Evolutionary conservation across 78 protist species (phyloP).

Genomic region (Paratrimastix pyriformis): DNA sequence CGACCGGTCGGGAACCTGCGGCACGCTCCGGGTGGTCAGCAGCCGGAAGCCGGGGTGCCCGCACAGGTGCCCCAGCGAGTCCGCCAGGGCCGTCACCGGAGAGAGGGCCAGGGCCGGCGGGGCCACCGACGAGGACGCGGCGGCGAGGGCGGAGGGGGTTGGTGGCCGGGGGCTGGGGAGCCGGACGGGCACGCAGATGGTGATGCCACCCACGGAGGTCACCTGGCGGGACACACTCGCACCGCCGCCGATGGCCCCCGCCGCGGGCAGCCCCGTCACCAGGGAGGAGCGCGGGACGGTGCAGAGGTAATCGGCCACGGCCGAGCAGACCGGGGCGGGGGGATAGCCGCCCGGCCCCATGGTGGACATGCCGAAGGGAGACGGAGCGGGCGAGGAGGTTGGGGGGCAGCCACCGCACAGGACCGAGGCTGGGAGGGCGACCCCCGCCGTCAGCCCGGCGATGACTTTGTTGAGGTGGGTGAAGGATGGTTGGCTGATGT

Average conservation of each 20-base stretch:
- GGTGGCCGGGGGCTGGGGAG: not conserved
- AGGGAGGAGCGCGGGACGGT: not conserved
- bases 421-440: conserved; percentile 5
- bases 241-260: too few relatives aligned
- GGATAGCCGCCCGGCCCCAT: not conserved
- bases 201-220: too few relatives aligned
- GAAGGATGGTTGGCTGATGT: conserved; percentile 9
- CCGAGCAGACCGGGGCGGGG: not conserved
- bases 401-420: not conserved
- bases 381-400: not conserved
- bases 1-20: conserved; percentile 12
- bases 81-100: not conserved
- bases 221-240: too few relatives aligned
- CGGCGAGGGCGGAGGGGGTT: not conserved
- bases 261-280: not conserved
- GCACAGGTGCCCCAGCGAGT: not conserved
- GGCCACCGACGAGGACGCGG: not conserved
- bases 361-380: not conserved
- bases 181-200: not conserved
- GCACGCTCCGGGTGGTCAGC: conserved; percentile 6
- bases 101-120: not conserved
- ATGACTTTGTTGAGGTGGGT: conserved; percentile 20
- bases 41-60: conserved; percentile 18
- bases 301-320: not conserved
- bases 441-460: not conserved